Base-by-base conservation (phyloP, 202 grass and related monocot species). In the Elaeis oleifera region DNA sequence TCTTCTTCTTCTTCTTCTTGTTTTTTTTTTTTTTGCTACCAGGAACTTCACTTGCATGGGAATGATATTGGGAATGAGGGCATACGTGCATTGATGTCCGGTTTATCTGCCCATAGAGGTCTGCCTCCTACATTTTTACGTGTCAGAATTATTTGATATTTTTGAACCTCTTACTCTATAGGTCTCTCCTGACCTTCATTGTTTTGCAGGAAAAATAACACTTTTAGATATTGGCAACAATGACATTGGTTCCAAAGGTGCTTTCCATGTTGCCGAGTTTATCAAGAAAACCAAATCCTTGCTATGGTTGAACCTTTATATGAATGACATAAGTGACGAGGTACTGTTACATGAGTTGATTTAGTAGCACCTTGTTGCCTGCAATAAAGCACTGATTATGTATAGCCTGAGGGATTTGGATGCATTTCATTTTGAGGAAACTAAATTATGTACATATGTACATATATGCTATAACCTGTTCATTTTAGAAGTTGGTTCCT, bases 41-140 rank as follows among this genome's bases (percentile, higher is more conserved):
- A 92, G 94, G 88, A 97, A 81, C 83, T 97, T 83, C 94, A 97
- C 78, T 70, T 97, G 23, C 94, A 97, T 79, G 94, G 88, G n/a
- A 97, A 97, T 49, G 79, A 69, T 28, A 86, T 92, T 81, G 94
- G 84, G 49, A 89, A 97, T 61, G 88, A 92, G 72, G 94, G 94
- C 23, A 53, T 82, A 58, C 69, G 75, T n/a, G 78, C 51, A 49
- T 72, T 97, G 59, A 79, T 84, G 64, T 85, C 73, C 53, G 82
- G 88, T 70, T 83, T 97, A 63, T 71, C 69, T 80, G 26, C 67
- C 56, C 82, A 84, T 69, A 97, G 69, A 89, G 94, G 94, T 97
- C 7, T 26, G 9, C 11, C 36, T 13, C 11, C 11, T 44, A 14
- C 36, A 0, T 9, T 44, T 39, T 44, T 9, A 44, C 9, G 9